Base-by-base conservation (phyloP, 2,329 filamentous ascomycete species). In the Alternaria infectoria region DNA sequence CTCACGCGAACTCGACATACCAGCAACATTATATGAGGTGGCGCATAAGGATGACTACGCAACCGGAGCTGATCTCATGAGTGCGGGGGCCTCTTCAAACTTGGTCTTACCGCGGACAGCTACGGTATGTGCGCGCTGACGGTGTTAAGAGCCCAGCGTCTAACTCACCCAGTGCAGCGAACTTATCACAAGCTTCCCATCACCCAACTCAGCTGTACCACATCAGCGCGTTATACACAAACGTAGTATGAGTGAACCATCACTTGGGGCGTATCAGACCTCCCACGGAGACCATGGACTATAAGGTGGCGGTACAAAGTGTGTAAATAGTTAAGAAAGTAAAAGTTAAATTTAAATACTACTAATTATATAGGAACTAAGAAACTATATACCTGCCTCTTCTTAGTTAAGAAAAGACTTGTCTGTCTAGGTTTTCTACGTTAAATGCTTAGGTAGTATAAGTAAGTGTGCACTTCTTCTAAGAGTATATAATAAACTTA, bases 231-330 rank as follows among this genome's bases (percentile, higher is more conserved):
- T 68, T 43, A 66, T 69, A 10, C 69, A 70, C 23, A 49, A 54
- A 47, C 73, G 74, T 13, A 74, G 71, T 44, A 69, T 73, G 59
- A 74, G 70, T 58, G 74, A 77, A 17, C 71, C 71, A 4, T 67
- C 66, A 26, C 64, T 77, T 21, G 58, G 70, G 12, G 64, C 66
- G 13, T 70, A 73, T 32, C 57, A 66, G 7, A 50, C 57, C 13
- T 61, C 65, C 9, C 55, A 61, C 11, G 60, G 66, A 21, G 64
- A 66, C 10, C 61, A 72, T 17, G 49, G 51, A 32, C 62, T 57
- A 30, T 30, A 30, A 30, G 28, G 28, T 30, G 12, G 28, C 28
- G 28, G 28, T 30, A 30, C 28, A 30, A 30, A 30, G 28, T 30
- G 28, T 30, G 28, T 30, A 6, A 30, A 30, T 30, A 30, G 28